These are phyloP conservation scores for Amylostereum chailletii DNA, from an alignment of 1,284 basidiomycete genomes.

Conservation along the genomic window DNA sequence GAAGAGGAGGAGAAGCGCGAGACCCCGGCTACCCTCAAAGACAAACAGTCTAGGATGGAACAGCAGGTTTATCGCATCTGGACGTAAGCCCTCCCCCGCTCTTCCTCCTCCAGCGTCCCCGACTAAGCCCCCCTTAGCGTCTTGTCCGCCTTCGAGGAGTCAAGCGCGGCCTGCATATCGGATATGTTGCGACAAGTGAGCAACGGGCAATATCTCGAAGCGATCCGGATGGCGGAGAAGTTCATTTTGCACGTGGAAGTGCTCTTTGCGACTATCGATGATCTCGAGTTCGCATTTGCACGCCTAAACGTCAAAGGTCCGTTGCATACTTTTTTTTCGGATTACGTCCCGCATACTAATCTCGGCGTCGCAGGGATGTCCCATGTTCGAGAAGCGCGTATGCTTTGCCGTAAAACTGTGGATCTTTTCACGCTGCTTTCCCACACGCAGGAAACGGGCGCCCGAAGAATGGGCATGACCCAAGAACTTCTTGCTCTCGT, in stretches of 20 bases:
- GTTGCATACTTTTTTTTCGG: conserved; percentile 15
- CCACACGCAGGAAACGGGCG: conserved; percentile 90
- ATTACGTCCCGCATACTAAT: conserved; percentile 2
- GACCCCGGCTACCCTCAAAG: conserved; percentile 78
- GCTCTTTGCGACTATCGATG: conserved; percentile 94
- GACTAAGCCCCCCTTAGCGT: conserved; percentile 41
- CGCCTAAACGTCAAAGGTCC: conserved; percentile 77
- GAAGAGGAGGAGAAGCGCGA: conserved; percentile 74
- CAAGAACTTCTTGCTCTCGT: conserved; percentile 97
- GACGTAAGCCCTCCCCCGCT: conserved; percentile 50
- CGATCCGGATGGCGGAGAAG: conserved; percentile 96
- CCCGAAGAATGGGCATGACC: conserved; percentile 89
- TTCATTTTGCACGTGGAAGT: conserved; percentile 99
- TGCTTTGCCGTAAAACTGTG: conserved; percentile 98
- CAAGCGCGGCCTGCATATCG: conserved; percentile 97
- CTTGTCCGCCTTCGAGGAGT: conserved; percentile 96
- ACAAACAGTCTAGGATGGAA: conserved; percentile 93
- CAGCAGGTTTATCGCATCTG: conserved; percentile 98
- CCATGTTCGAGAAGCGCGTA: conserved; percentile 95
- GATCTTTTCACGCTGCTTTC: conserved; percentile 96
- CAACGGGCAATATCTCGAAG: conserved; percentile 92
- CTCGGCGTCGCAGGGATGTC: conserved; percentile 69
- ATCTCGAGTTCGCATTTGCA: conserved; percentile 88
- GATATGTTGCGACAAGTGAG: conserved; percentile 98
- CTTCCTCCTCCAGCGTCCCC: conserved; percentile 1